Conservation (phyloP, 495 filamentous ascomycete species). For the Xeromyces bisporus region DNA sequence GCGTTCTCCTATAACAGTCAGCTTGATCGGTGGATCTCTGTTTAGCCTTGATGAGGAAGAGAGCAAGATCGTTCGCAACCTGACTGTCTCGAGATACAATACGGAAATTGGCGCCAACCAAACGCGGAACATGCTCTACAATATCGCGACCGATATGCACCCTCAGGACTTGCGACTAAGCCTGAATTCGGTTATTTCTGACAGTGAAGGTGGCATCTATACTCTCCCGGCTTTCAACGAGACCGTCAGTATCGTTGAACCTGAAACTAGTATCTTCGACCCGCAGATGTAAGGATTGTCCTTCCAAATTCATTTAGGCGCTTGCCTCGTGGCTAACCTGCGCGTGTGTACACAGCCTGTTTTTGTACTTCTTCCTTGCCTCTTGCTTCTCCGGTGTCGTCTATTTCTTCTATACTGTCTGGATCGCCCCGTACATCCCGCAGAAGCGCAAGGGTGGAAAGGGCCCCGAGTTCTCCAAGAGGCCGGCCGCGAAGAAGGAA, state of each 20-base stretch:
- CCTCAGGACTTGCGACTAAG: slow-evolving; percentile 74
- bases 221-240: slow-evolving; percentile 72
- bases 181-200: slow-evolving; percentile 55
- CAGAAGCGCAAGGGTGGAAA: slow-evolving; percentile 61
- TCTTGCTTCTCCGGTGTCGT: slow-evolving; percentile 57
- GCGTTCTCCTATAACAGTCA: slow-evolving; percentile 52
- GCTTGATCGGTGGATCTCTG: slow-evolving; percentile 64
- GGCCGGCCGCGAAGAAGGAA: slow-evolving; percentile 45
- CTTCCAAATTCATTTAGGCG: neutral
- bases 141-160: slow-evolving; percentile 80
- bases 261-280: slow-evolving; percentile 83
- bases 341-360: slow-evolving; percentile 42
- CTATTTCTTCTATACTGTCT: slow-evolving; percentile 97
- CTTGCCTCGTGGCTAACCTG: slow-evolving; percentile 11
- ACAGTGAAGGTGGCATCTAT: slow-evolving; percentile 47
- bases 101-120: slow-evolving; percentile 62
- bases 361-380: slow-evolving; percentile 88
- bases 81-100: slow-evolving; percentile 60
- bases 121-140: slow-evolving; percentile 60
- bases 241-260: slow-evolving; percentile 78
- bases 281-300: slow-evolving; percentile 66
- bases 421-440: slow-evolving; percentile 91
- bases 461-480: slow-evolving; percentile 41
- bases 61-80: slow-evolving; percentile 55
- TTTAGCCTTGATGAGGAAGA: slow-evolving; percentile 40